These are phyloP conservation scores for Pyrenophora seminiperda DNA, from an alignment of 2,329 filamentous ascomycete genomes.

Conservation along the genomic window DNA sequence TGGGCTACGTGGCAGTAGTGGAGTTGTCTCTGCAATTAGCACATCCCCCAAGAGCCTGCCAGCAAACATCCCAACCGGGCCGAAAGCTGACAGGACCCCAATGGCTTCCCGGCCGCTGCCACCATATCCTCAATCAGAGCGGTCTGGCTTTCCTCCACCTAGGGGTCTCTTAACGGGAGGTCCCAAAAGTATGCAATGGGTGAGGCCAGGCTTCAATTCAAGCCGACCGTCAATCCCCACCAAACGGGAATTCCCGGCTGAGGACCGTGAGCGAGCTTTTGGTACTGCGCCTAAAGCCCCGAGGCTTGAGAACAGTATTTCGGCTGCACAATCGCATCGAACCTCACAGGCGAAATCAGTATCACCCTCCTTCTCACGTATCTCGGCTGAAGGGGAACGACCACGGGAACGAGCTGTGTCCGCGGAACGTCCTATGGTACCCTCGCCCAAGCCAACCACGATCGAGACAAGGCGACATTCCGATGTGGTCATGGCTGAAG, in stretches of 20 bases:
- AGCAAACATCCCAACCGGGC: constrained; percentile 49
- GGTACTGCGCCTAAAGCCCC: constrained; percentile 43
- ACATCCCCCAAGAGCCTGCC: constrained; percentile 46
- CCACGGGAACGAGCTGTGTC: constrained; percentile 31
- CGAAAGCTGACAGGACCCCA: constrained; percentile 44
- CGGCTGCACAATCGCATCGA: constrained; percentile 26
- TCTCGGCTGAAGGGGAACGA: constrained; percentile 21
- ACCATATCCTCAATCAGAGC: constrained; percentile 39
- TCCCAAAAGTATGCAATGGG: constrained; percentile 51
- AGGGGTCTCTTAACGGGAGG: constrained; percentile 42
- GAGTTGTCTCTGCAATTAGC: constrained; percentile 29
- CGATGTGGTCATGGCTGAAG: constrained; percentile 44
- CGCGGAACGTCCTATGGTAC: constrained; percentile 25
- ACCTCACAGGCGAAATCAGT: constrained; percentile 32
- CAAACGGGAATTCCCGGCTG: constrained; percentile 53
- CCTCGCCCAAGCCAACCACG: constrained; percentile 33
- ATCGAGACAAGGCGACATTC: constrained; percentile 42
- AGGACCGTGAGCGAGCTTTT: constrained; percentile 50
- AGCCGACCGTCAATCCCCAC: constrained; percentile 47
- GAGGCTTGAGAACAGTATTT: constrained; percentile 33
- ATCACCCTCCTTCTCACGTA: constrained; percentile 25
- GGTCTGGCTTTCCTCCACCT: constrained; percentile 33
- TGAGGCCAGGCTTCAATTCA: constrained; percentile 48
- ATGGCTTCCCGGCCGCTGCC: constrained; percentile 39
- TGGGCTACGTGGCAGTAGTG: constrained; percentile 32